These are phyloP conservation scores for Coniosporium tulheliwenetii DNA, from an alignment of 2,329 filamentous ascomycete species.

Conservation along the genomic window DNA sequence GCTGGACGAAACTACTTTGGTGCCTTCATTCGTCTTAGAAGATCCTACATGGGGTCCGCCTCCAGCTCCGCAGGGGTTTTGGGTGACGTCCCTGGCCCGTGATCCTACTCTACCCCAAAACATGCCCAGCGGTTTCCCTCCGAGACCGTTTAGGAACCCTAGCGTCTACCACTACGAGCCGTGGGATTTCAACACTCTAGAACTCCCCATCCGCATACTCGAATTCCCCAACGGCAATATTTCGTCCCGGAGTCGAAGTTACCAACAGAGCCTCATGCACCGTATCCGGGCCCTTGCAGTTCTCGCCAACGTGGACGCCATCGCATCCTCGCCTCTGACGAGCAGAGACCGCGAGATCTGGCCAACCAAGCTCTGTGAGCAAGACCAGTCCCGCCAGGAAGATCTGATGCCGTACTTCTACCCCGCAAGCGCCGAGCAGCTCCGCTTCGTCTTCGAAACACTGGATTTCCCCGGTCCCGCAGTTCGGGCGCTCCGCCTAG, in stretches of 20 bases:
- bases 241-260: background rate
- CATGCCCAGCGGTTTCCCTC: conserved; percentile 2
- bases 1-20: background rate
- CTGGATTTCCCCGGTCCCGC: background rate
- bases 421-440: no score
- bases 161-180: background rate
- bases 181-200: background rate
- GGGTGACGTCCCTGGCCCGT: background rate
- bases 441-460: no score
- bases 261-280: background rate
- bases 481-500: background rate
- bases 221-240: background rate
- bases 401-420: no score
- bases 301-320: background rate
- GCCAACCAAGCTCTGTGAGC: background rate
- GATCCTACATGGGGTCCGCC: background rate
- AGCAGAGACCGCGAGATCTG: background rate
- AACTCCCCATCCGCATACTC: background rate
- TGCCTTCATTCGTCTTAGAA: conserved; percentile 1
- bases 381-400: no score
- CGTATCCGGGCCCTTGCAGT: background rate
- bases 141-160: background rate
- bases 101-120: conserved; percentile 11
- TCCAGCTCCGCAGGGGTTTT: background rate
- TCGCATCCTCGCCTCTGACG: background rate